Base-by-base conservation (phyloP, 2,329 filamentous ascomycete genomes). In the Metarhizium brunneum region DNA sequence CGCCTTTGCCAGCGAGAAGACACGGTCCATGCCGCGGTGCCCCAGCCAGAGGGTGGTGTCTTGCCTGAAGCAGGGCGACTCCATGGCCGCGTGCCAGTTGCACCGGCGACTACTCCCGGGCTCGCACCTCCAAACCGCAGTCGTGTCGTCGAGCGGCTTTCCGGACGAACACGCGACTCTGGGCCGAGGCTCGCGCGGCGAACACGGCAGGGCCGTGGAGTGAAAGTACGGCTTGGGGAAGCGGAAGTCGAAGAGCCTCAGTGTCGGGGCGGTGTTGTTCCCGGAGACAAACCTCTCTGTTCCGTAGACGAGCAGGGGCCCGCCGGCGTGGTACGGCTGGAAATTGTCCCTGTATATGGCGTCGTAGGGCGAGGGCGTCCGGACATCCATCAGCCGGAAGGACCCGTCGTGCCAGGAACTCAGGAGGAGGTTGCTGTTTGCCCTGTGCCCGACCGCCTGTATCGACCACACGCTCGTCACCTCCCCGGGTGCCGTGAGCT, bases 161-260 rank as follows among this genome's bases (percentile, higher is more conserved):
- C 50, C 11, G 13, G 47, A 30, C 11, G 50, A 50, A 47, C 45
- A 30, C 25, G 14, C 45, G 25, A 29, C n/a, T 13, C 18, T 25
- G 13, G 52, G 53, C 18, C 38, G 32, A 1, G 56, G 56, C 14
- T 40, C 14, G n/a, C 16, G 18, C 14, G 50, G 18, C 7, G 71
- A 69, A 61, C 80, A 83, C 0, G 77, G 70, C 11, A 81, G 67
- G 4, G 71, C 74, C 3, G 72, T 68, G 2, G 76, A 76, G 65
- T 82, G 74, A 54, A 74, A 66, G 59, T 82, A 82, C 2, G 66
- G 59, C 58, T 69, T 76, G 0, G 73, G 65, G 67, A 75, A 77
- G 11, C 80, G 77, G 54, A 80, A 79, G 68, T 83, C 80, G 57
- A 82, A 82, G 36, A 81, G 64, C 53, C 78, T 76, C 54, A 83